A percentile compares a stretch with the other conserved stretches of the same genome.
These are phyloP conservation scores for Penicillium occitanis DNA, from an alignment of 2,329 filamentous ascomycete genomes.

Conservation along the genomic window DNA sequence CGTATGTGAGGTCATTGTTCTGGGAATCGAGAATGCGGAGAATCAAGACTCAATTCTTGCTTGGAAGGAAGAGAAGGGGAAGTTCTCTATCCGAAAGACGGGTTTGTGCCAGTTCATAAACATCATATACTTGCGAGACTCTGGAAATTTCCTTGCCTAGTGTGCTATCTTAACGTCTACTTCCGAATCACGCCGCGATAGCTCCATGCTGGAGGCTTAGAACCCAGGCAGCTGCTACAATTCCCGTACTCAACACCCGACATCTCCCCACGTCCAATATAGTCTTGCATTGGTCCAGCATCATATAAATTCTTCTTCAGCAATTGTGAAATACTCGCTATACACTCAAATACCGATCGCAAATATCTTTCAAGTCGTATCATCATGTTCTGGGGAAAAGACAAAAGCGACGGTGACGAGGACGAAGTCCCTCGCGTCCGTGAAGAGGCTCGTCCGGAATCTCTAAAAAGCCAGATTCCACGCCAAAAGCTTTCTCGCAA, in stretches of 20 bases:
- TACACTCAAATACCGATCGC: neutral
- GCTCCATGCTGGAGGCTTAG: neutral
- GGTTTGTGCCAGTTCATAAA: neutral
- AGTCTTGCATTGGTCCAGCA: neutral
- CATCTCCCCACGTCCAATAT: neutral
- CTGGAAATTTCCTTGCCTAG: too few relatives aligned
- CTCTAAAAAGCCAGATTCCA: constrained; percentile 42
- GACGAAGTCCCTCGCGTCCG: constrained; percentile 19
- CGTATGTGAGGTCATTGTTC: constrained; percentile 20
- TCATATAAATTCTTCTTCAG: neutral
- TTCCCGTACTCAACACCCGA: neutral
- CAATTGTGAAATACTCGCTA: neutral
- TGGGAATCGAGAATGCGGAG: constrained; percentile 1
- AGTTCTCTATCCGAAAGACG: neutral
- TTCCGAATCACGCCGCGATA: neutral
- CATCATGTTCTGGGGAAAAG: constrained; percentile 36
- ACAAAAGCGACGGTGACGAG: constrained; percentile 25
- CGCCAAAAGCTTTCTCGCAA: constrained; percentile 54
- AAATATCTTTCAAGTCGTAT: neutral
- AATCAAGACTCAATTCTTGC: neutral
- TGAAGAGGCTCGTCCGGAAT: constrained; percentile 34
- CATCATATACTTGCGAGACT: neutral
- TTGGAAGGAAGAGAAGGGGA: neutral
- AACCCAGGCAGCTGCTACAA: constrained; percentile 6
- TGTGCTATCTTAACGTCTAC: neutral